phyloP scores from a whole-genome alignment of 2,329 filamentous ascomycete genomes.

The Magnaporthiopsis poae region DNA sequence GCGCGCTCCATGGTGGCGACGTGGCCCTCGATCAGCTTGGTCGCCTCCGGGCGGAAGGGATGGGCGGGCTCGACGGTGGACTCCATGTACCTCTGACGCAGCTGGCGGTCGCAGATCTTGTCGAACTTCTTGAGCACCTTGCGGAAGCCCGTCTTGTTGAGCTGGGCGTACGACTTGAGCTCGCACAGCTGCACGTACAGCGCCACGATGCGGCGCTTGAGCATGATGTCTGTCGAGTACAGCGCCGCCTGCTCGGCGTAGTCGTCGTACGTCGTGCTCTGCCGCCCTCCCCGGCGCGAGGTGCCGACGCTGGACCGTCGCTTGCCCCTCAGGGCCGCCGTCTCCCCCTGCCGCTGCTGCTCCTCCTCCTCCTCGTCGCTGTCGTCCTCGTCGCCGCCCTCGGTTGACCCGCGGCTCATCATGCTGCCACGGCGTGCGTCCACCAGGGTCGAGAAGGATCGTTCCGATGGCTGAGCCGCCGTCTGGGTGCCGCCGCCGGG shows the following conservation, averaged over 20 bases:
- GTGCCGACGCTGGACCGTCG: conserved; percentile 27
- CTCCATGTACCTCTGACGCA: conserved; percentile 69
- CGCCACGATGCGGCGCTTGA: conserved; percentile 84
- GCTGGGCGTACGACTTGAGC: conserved; percentile 87
- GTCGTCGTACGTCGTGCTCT: conserved; percentile 63
- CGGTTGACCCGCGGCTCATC: conserved; percentile 38
- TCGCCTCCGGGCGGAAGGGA: conserved; percentile 67
- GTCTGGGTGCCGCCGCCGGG: not conserved
- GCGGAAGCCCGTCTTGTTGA: conserved; percentile 91
- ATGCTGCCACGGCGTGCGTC: conserved; percentile 23
- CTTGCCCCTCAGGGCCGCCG: conserved; percentile 39
- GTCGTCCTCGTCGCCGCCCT: conserved; percentile 54
- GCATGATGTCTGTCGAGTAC: conserved; percentile 61
- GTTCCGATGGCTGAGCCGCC: not conserved
- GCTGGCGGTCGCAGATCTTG: conserved; percentile 77
- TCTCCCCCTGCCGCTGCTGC: conserved; percentile 23
- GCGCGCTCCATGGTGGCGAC: conserved; percentile 66
- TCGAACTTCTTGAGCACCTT: conserved; percentile 98
- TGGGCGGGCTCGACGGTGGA: conserved; percentile 66
- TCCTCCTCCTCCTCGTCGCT: conserved; percentile 49
- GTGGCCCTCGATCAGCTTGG: conserved; percentile 58
- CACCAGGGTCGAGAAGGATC: not conserved
- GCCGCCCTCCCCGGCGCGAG: conserved; percentile 29
- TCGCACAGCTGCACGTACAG: conserved; percentile 89
- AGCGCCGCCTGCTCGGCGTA: conserved; percentile 64